Percentiles rank a stretch among this genome's conserved stretches.
phyloP scores from a whole-genome alignment of 192 early-diverging fungal genomes.

The Dissophora ornata region DNA sequence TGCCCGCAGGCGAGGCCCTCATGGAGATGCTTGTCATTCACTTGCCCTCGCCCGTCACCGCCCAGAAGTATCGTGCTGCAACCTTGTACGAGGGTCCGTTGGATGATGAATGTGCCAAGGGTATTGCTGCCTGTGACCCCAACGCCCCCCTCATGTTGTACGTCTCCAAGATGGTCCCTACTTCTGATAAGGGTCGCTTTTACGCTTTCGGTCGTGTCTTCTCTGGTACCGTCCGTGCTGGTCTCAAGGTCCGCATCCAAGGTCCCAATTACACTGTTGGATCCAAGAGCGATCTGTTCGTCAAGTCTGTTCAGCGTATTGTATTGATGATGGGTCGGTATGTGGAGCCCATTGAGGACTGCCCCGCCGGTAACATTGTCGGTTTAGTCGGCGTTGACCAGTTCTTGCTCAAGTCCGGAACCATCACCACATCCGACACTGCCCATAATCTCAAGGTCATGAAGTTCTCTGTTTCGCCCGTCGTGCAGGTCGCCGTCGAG shows the following conservation, averaged over 20 bases:
- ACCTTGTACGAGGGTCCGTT: constrained; percentile 96
- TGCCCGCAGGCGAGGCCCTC: constrained; percentile 96
- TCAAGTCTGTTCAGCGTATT: constrained; percentile 98
- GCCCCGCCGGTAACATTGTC: constrained; percentile 98
- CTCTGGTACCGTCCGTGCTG: constrained; percentile 95
- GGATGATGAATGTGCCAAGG: constrained; percentile 93
- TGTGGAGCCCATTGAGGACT: constrained; percentile 98
- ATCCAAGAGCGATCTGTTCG: constrained; percentile 90
- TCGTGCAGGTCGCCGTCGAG: constrained; percentile 96
- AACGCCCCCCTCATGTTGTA: constrained; percentile 98
- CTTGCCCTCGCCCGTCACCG: constrained; percentile 93
- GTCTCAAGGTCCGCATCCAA: constrained; percentile 99
- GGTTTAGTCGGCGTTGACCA: constrained; percentile 99
- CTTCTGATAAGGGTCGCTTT: constrained; percentile 99
- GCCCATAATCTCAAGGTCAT: constrained; percentile 99
- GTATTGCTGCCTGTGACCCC: constrained; percentile 90
- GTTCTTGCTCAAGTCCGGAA: constrained; percentile 99
- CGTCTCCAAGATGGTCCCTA: constrained; percentile 99
- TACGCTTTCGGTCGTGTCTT: constrained; percentile 99
- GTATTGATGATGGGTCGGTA: constrained; percentile 99
- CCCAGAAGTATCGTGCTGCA: constrained; percentile 92
- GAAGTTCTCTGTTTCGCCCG: constrained; percentile 99
- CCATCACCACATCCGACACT: constrained; percentile 92
- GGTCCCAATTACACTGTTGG: constrained; percentile 94
- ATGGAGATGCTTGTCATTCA: constrained; percentile 99